phyloP scores from a whole-genome alignment of 371 early-diverging fungal species.

The Mucor mucedo region DNA sequence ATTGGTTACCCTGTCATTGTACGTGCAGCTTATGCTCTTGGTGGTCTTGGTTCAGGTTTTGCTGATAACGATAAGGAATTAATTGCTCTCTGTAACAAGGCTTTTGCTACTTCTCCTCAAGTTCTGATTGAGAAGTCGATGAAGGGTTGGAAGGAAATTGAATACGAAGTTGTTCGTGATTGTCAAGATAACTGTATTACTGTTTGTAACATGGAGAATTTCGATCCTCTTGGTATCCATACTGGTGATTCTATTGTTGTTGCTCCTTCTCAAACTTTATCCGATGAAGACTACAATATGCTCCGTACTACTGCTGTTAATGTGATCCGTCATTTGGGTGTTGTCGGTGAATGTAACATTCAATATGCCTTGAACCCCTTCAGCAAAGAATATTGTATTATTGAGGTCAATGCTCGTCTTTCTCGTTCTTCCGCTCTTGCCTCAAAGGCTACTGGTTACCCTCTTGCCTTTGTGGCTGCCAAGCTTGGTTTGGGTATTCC shows the following conservation, averaged over 20 bases:
- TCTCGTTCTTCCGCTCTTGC: slow-evolving; percentile 92
- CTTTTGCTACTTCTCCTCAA: slow-evolving; percentile 87
- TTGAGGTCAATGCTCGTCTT: slow-evolving; percentile 95
- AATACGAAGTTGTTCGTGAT: slow-evolving; percentile 96
- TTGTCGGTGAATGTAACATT: slow-evolving; percentile 96
- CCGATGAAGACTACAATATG: slow-evolving; percentile 96
- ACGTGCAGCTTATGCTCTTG: slow-evolving; percentile 92
- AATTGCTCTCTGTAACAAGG: slow-evolving; percentile 74
- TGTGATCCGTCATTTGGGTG: slow-evolving; percentile 86
- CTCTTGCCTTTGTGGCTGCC: slow-evolving; percentile 95
- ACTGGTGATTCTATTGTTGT: slow-evolving; percentile 97
- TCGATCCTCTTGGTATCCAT: slow-evolving; percentile 96
- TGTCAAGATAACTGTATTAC: slow-evolving; percentile 93
- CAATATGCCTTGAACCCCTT: slow-evolving; percentile 94
- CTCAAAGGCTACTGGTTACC: slow-evolving; percentile 95
- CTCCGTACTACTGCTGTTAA: slow-evolving; percentile 87
- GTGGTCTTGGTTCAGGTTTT: slow-evolving; percentile 95
- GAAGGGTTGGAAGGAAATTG: slow-evolving; percentile 99
- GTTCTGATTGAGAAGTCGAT: slow-evolving; percentile 90
- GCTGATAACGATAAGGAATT: slow-evolving; percentile 85
- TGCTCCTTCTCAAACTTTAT: slow-evolving; percentile 92
- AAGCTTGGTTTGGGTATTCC: slow-evolving; percentile 91
- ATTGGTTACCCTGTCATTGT: slow-evolving; percentile 94
- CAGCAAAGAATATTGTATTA: slow-evolving; percentile 91
- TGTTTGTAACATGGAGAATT: slow-evolving; percentile 98